Conservation (phyloP, 345 rosid genomes). For the Rhodamnia rubescens region DNA sequence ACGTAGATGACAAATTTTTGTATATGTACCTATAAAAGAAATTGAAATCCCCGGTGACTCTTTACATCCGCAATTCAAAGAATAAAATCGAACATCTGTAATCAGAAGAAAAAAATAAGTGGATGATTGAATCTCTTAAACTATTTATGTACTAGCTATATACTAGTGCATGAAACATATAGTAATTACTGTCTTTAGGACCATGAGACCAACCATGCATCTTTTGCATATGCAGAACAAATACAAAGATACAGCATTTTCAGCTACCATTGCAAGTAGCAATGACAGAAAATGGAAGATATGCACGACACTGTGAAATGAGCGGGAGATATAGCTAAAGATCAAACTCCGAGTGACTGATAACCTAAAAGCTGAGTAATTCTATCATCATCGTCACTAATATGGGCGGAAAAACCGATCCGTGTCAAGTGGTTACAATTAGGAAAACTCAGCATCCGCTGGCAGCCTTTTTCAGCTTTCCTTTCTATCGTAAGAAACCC, state of each 20-base stretch:
- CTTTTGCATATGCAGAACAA: background rate
- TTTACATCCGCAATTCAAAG: background rate
- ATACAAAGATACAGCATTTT: background rate
- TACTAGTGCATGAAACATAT: background rate
- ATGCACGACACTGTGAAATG: background rate
- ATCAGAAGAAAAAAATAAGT: background rate
- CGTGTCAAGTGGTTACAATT: background rate
- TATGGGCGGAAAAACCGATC: background rate
- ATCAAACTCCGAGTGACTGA: background rate
- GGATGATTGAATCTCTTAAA: background rate
- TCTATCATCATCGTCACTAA: background rate
- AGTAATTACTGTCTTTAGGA: background rate
- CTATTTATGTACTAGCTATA: background rate
- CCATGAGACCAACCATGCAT: background rate
- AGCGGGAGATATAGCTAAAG: background rate
- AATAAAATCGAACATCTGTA: background rate
- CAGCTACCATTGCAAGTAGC: background rate
- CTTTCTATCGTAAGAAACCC: background rate
- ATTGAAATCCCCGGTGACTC: background rate
- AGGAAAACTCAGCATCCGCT: background rate
- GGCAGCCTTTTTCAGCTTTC: background rate
- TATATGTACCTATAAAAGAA: background rate
- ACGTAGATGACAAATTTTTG: background rate
- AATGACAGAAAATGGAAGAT: background rate
- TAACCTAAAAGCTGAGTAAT: background rate